Evolutionary conservation across 176 grass and related monocot genomes (phyloP).

Genomic region (Hordeum vulgare): MorexV3_pseudomolecules_assembly NC_058522.1:578037433-578037932

Average conservation of each 20-base stretch:
- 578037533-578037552: slow-evolving; percentile 44
- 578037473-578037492: slow-evolving; percentile 20
- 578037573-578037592: slow-evolving; percentile 21
- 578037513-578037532: slow-evolving; percentile 50
- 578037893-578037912: slow-evolving; percentile 33
- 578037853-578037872: slow-evolving; percentile 31
- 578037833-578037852: slow-evolving; percentile 22
- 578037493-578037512: slow-evolving; percentile 32
- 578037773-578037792: slow-evolving; percentile 31
- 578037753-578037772: slow-evolving; percentile 35
- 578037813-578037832: slow-evolving; percentile 17
- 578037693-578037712: slow-evolving; percentile 29
- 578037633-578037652: slow-evolving; percentile 25
- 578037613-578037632: slow-evolving; percentile 35
- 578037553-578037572: slow-evolving; percentile 26
- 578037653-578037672: slow-evolving; percentile 16
- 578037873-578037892: not conserved
- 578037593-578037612: slow-evolving; percentile 33
- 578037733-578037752: slow-evolving; percentile 28
- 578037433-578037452: slow-evolving; percentile 14
- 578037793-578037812: not conserved
- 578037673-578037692: slow-evolving; percentile 40
- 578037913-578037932: slow-evolving; percentile 29
- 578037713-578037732: slow-evolving; percentile 26
- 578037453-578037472: slow-evolving; percentile 28